Evolutionary conservation across 257 asterid genomes (phyloP), one percentile per base, ranked within the genome.

Genomic region (Solanum pennellii): DNA sequence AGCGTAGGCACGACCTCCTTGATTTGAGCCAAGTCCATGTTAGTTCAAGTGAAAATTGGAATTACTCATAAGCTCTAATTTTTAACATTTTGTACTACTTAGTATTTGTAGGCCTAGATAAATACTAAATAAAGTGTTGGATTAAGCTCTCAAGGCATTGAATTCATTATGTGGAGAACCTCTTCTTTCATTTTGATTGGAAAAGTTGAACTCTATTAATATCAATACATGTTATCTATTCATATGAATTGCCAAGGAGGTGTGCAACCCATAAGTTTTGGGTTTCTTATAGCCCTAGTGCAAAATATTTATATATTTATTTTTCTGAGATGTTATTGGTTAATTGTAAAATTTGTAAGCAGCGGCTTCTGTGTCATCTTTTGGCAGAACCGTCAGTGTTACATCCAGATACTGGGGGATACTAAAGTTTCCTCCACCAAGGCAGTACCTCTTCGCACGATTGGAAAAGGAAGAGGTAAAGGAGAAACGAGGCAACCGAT

Each of bases 341-440:
- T 20, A 69, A 69, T 82, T 29, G 85, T 27, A 80, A 80, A 80
- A 27, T 80, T 47, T 80, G 85, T 72, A 62, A 45, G 52, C 65
- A 49, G 25, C 49, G 29, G 7, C 47, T 12, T 68, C 84, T 90
- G 60, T 33, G 18, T 62, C 77, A 31, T 88, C 83, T n/a, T 87
- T 89, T 86, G 62, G 89, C 96, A 96, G 99, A 96, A 96, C 82
- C 98, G 96, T 77, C 97, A 90, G 92, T 91, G 89, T 88, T 93
- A 91, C 85, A 77, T 91, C 49, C 93, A 90, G 88, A 91, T 93
- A 20, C 86, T 89, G 87, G 96, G 94, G 76, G 97, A 95, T 85
- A 90, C 92, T 75, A 94, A 93, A 90, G 88, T 87, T 90, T 82
- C 91, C 71, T 29, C 94, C 9, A 89, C 84, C 88, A 93, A 92